phyloP scores from a whole-genome alignment of 306 rosid genomes.

The Fagus crenata region DNA sequence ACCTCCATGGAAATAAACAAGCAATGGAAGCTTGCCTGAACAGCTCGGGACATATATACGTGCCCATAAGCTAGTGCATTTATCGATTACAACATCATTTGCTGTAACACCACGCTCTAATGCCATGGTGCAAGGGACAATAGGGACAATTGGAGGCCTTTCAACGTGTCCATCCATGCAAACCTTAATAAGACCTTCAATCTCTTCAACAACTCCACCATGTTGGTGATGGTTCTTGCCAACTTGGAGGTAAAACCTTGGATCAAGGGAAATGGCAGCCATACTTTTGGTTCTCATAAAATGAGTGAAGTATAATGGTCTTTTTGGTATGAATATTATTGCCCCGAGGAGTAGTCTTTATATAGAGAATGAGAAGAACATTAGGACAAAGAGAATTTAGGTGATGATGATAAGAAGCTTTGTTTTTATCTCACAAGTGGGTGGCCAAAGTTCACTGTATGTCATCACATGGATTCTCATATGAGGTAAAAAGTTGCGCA shows the following conservation, averaged over 20 bases:
- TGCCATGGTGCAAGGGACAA: slow-evolving; percentile 46
- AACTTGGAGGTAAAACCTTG: slow-evolving; percentile 36
- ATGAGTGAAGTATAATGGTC: slow-evolving; percentile 19
- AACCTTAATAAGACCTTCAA: slow-evolving; percentile 73
- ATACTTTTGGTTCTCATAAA: slow-evolving; percentile 39
- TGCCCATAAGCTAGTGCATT: slow-evolving; percentile 55
- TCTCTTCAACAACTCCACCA: slow-evolving; percentile 54
- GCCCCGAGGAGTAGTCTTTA: slow-evolving; percentile 32
- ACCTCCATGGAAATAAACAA: slow-evolving; percentile 87
- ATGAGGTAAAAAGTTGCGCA: slow-evolving; percentile 7
- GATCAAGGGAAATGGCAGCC: slow-evolving; percentile 58
- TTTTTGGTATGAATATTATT: slow-evolving; percentile 34
- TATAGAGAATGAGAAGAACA: slow-evolving; percentile 41
- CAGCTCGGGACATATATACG: slow-evolving; percentile 57
- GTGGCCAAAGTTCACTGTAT: slow-evolving; percentile 13
- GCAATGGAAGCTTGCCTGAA: slow-evolving; percentile 42
- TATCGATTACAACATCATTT: slow-evolving; percentile 62
- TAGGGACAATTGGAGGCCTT: slow-evolving; percentile 61
- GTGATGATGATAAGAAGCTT: slow-evolving; percentile 19
- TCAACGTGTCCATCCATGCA: slow-evolving; percentile 62
- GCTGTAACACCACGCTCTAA: slow-evolving; percentile 44
- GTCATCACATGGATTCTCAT: slow-evolving; percentile 37
- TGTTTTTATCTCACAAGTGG: slow-evolving; percentile 30
- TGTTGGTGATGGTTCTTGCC: slow-evolving; percentile 37
- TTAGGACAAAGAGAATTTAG: slow-evolving; percentile 11